Base-by-base conservation (phyloP, 2,329 filamentous ascomycete genomes). In the Albophoma yamanashiensis region DNA sequence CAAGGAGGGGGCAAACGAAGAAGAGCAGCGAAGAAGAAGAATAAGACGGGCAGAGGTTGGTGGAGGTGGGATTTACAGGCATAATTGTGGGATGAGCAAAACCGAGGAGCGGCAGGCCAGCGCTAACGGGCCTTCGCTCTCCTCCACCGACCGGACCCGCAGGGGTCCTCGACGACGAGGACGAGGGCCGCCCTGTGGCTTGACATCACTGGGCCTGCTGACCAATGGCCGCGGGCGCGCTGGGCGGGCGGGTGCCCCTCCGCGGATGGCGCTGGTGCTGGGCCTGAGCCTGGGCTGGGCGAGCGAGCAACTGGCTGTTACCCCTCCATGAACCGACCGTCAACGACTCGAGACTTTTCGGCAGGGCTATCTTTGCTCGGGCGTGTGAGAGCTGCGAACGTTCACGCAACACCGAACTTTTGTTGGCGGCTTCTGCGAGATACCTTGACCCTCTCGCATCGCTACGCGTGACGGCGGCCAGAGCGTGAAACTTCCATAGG, bases 61-160 rank as follows among this genome's bases (percentile, higher is more conserved):
- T 57, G 56, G 56, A 57, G 56, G 56, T 53, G 50, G 47, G 27
- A 53, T 53, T 34, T 36, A 36, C 12, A 39, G 34, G n/a, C 42
- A 20, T 22, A 50, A 57, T 36, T 57, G 56, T 57, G 56, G 56
- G 56, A 47, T 57, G 56, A 20, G 56, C 56, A 57, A 50, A 57
- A 57, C 42, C 42, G 55, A 57, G 38, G 36, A 20, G 38, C 42
- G 57, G 45, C 50, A 14, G 17, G 6, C 27, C 45, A 50, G 25
- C 12, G 27, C 47, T 25, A 47, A 15, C 22, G n/a, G 12, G 9
- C 1, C 47, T 50, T 5, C n/a, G n/a, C 27, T 31, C 27, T 31
- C 47, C 47, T 52, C 47, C 45, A 11, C 45, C 45, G 45, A 27
- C 27, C 15, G 27, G 27, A 34, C 9, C 56, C 40, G 31, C 56